phyloP scores from a whole-genome alignment of 2,329 filamentous ascomycete species.

The Arthrobotrys sinensis region DNA sequence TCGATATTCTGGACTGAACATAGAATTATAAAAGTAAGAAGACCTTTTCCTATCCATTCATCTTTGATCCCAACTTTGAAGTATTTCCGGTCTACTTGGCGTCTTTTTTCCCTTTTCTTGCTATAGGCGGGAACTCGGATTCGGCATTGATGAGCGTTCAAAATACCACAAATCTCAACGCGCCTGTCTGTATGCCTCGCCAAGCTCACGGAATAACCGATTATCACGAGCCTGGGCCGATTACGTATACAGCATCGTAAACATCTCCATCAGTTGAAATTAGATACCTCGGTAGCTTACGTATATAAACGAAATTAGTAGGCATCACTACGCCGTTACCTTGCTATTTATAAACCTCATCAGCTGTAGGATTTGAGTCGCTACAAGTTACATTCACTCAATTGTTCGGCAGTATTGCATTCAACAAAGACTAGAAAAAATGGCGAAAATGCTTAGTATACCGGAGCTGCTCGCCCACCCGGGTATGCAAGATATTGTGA shows the following conservation, averaged over 20 bases:
- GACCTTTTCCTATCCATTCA: neutral
- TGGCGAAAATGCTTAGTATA: conserved; percentile 39
- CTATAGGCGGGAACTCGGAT: neutral
- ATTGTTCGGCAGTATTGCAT: neutral
- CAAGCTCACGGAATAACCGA: conserved; percentile 15
- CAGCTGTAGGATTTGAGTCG: neutral
- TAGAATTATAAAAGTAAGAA: conserved; percentile 13
- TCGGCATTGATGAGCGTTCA: conserved; percentile 8
- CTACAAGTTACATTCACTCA: neutral
- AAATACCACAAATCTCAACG: conserved; percentile 24
- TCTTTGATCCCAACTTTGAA: neutral
- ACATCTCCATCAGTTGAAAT: conserved; percentile 1
- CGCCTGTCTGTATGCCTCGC: conserved; percentile 17
- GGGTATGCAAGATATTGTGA: conserved; percentile 56
- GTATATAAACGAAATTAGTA: conserved; percentile 1
- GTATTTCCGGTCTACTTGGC: neutral
- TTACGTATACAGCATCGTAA: conserved; percentile 22
- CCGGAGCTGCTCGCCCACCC: conserved; percentile 54
- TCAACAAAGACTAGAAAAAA: conserved; percentile 1
- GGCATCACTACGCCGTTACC: neutral
- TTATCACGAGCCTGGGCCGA: conserved; percentile 15
- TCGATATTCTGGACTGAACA: neutral
- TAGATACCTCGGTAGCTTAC: conserved; percentile 25
- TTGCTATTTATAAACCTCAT: neutral
- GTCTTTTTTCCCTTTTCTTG: neutral